These are phyloP conservation scores for Mycena sp. DNA, from an alignment of 1,284 basidiomycete genomes.

Conservation along the genomic window DNA sequence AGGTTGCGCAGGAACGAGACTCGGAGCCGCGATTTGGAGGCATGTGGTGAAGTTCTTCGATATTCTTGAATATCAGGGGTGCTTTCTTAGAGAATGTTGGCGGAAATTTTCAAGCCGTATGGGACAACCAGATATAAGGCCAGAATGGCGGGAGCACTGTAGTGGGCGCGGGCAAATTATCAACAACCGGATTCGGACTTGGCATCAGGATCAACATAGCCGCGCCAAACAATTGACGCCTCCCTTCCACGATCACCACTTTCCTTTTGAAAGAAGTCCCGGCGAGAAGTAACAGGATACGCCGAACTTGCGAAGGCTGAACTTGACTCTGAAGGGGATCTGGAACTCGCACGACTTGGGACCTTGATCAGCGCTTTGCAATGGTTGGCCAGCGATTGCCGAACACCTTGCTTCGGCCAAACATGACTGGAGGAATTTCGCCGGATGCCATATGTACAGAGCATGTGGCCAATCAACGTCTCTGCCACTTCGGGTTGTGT, in stretches of 20 bases:
- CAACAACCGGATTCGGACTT: too few species aligned
- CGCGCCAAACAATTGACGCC: background rate
- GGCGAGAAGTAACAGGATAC: background rate
- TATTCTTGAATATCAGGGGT: background rate
- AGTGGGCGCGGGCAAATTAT: too few species aligned
- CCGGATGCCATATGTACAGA: background rate
- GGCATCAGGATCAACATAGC: background rate
- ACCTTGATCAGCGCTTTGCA: too few species aligned
- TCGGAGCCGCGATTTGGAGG: too few species aligned
- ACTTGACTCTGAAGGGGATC: background rate
- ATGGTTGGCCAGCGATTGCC: background rate
- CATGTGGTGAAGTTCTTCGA: background rate
- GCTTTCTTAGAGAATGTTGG: background rate
- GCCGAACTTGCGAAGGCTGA: background rate
- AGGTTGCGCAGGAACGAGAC: too few species aligned
- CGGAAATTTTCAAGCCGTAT: background rate
- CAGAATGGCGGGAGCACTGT: conserved; percentile 10
- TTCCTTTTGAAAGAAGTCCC: too few species aligned
- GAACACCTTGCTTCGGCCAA: background rate
- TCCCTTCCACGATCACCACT: too few species aligned
- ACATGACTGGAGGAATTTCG: background rate
- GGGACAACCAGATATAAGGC: background rate
- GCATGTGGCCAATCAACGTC: too few species aligned
- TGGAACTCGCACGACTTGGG: background rate
- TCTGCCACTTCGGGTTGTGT: too few species aligned